Conservation (phyloP, 129 eudicot species). For the Artemisia argyi region DNA sequence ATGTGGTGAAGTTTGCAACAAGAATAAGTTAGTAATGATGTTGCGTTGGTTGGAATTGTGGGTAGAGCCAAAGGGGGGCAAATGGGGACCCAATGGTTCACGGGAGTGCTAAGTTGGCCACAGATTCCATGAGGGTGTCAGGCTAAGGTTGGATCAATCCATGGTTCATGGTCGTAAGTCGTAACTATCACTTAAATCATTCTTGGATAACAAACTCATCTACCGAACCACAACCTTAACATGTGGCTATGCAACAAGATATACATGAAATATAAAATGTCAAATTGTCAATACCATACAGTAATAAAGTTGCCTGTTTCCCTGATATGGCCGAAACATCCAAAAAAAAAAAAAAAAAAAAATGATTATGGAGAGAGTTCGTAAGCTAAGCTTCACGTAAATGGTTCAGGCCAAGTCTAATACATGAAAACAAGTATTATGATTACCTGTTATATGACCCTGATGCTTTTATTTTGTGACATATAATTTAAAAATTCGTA, state of each 20-base stretch:
- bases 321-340: neutral
- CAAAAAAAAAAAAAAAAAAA: too few species aligned
- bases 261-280: neutral
- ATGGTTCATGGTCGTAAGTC: conserved; percentile 9
- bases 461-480: too few species aligned
- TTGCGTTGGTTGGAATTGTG: too few species aligned
- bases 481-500: too few species aligned
- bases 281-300: neutral
- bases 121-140: conserved; percentile 41
- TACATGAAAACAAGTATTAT: too few species aligned
- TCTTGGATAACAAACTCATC: conserved; percentile 15
- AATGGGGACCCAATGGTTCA: conserved; percentile 60
- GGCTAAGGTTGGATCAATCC: conserved; percentile 12
- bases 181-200: conserved; percentile 27
- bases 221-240: conserved; percentile 18
- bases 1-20: neutral
- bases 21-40: too few species aligned
- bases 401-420: too few species aligned
- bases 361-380: too few species aligned
- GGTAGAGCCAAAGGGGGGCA: too few species aligned
- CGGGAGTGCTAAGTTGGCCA: conserved; percentile 59
- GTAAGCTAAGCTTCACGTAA: too few species aligned
- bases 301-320: neutral
- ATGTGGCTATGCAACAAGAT: conserved; percentile 17
- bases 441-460: too few species aligned